phyloP scores from a whole-genome alignment of 441 rosid species.

The Rhodomyrtus psidioides region DNA sequence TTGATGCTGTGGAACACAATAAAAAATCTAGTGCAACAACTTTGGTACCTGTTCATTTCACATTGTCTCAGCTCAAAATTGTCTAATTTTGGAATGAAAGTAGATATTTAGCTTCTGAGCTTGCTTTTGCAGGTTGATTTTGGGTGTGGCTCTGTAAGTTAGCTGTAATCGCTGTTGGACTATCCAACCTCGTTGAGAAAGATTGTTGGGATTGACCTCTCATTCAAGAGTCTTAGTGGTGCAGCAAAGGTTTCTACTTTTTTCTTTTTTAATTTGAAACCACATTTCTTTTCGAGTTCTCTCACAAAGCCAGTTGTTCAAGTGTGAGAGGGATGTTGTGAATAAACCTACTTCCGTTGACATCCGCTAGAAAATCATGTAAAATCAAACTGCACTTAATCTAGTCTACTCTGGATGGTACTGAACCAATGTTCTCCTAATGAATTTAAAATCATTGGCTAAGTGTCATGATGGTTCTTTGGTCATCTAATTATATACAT shows the following conservation, averaged over 20 bases:
- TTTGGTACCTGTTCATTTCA: slow-evolving; percentile 38
- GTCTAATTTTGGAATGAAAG: background rate
- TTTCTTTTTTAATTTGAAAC: too few relatives aligned
- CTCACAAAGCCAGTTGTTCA: too few relatives aligned
- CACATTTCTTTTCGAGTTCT: too few relatives aligned
- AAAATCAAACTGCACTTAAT: background rate
- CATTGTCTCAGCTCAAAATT: background rate
- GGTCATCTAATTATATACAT: background rate
- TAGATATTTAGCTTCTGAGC: background rate
- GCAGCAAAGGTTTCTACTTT: too few relatives aligned
- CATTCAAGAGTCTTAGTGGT: too few relatives aligned
- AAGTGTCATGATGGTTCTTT: background rate
- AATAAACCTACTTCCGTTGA: background rate
- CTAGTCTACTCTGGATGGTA: background rate
- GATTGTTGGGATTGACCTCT: too few relatives aligned
- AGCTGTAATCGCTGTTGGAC: too few relatives aligned
- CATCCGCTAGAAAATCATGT: background rate
- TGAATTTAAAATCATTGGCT: background rate
- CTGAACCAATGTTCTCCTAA: background rate
- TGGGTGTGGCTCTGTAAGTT: too few relatives aligned
- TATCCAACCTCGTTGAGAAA: too few relatives aligned
- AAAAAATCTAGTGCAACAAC: slow-evolving; percentile 60
- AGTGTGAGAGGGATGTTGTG: too few relatives aligned
- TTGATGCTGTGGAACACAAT: slow-evolving; percentile 79
- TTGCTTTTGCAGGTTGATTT: slow-evolving; percentile 41